Conservation (phyloP, 768 basidiomycete species). For the Termitomyces sp. region DNA sequence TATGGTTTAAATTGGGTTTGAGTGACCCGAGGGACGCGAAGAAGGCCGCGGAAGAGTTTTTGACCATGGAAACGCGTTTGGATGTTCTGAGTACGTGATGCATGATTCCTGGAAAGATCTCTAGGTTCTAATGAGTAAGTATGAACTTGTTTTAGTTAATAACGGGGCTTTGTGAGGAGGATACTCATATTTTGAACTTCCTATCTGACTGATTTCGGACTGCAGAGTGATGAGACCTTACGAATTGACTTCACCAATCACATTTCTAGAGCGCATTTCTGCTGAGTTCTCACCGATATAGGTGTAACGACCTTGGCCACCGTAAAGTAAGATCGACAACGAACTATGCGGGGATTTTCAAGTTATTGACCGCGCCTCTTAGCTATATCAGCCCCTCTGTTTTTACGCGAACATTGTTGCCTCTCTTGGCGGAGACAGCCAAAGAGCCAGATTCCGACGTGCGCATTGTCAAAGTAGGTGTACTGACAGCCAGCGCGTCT, state of each 20-base stretch:
- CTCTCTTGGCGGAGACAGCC: slow-evolving; percentile 49
- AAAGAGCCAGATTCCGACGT: slow-evolving; percentile 48
- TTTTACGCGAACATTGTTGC: slow-evolving; percentile 51
- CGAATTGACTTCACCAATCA: slow-evolving; percentile 2
- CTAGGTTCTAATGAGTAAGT: not conserved
- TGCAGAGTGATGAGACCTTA: slow-evolving; percentile 11
- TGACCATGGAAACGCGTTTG: slow-evolving; percentile 45
- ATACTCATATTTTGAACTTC: not conserved
- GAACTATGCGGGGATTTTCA: not conserved
- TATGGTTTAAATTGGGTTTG: slow-evolving; percentile 52
- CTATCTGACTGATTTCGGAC: not conserved
- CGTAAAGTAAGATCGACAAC: slow-evolving; percentile 37
- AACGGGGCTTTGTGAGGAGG: slow-evolving; percentile 48
- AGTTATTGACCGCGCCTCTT: not conserved
- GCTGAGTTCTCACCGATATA: slow-evolving; percentile 9
- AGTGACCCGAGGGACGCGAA: slow-evolving; percentile 44
- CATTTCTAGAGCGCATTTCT: not conserved
- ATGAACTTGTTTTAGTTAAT: slow-evolving; percentile 36
- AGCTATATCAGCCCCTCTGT: slow-evolving; percentile 55
- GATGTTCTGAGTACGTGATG: slow-evolving; percentile 48
- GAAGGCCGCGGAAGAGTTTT: slow-evolving; percentile 44
- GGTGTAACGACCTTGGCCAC: slow-evolving; percentile 36
- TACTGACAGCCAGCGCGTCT: not conserved
- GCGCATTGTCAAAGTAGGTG: slow-evolving; percentile 53
- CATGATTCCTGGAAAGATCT: not conserved